Evolutionary conservation across 2,329 filamentous ascomycete genomes (phyloP).

Genomic region (Plenodomus lindquistii): DNA sequence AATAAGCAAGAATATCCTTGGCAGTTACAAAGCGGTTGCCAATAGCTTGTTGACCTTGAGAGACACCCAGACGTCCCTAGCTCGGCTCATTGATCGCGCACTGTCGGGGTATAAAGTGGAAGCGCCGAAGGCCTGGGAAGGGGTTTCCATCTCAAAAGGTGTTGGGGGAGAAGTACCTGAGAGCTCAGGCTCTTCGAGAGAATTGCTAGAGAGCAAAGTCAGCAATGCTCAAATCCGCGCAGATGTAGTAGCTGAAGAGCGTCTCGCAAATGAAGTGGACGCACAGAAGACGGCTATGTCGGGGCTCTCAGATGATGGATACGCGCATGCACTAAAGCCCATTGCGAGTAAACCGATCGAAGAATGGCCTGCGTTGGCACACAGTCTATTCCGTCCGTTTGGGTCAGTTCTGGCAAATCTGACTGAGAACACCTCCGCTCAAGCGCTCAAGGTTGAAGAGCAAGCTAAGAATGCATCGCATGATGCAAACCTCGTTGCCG

Average conservation of each 20-base stretch:
- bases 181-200: no score
- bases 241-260: conserved; percentile 21
- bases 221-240: conserved; percentile 11
- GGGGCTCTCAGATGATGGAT: conserved; percentile 36
- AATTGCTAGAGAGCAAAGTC: no score
- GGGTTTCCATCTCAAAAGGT: neutral
- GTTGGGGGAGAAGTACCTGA: neutral
- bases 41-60: conserved; percentile 31
- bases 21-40: conserved; percentile 24
- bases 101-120: conserved; percentile 25
- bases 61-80: conserved; percentile 36
- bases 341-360: conserved; percentile 17
- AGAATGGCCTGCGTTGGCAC: conserved; percentile 26
- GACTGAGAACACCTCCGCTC: conserved; percentile 17
- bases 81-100: conserved; percentile 26
- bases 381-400: conserved; percentile 41
- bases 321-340: conserved; percentile 19
- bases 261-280: conserved; percentile 32
- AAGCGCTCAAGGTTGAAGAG: conserved; percentile 10
- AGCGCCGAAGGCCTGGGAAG: conserved; percentile 13
- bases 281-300: conserved; percentile 33
- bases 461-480: conserved; percentile 12
- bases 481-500: conserved; percentile 27
- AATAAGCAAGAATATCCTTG: conserved; percentile 11
- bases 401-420: conserved; percentile 29